phyloP scores from a whole-genome alignment of 1,139 yeast genomes.

The Candida dubliniensis region DNA sequence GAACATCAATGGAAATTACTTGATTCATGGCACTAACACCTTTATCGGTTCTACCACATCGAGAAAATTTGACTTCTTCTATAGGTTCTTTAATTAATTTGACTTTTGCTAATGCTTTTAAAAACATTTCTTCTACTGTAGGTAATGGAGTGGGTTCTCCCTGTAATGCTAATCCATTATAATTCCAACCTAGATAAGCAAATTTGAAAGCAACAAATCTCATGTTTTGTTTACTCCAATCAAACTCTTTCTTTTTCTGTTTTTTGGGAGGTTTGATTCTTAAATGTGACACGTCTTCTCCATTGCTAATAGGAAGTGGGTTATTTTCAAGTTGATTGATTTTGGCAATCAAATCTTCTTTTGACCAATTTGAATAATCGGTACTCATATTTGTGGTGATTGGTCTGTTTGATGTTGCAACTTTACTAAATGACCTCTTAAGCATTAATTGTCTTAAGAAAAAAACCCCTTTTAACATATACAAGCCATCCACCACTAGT shows the following conservation, averaged over 20 bases:
- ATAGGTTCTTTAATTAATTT: conserved; percentile 66
- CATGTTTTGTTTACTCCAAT: conserved; percentile 64
- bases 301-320: neutral
- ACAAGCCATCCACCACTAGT: too few relatives aligned
- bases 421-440: conserved; percentile 22
- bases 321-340: conserved; percentile 47
- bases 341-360: conserved; percentile 49
- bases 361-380: conserved; percentile 51
- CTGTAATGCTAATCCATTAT: conserved; percentile 87
- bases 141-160: conserved; percentile 73
- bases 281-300: neutral
- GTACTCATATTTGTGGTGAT: conserved; percentile 2
- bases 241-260: conserved; percentile 49
- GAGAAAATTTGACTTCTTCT: conserved; percentile 65
- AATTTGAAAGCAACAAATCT: conserved; percentile 78
- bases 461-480: conserved; percentile 5
- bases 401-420: conserved; percentile 1
- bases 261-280: neutral
- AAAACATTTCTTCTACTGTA: conserved; percentile 78
- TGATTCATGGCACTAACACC: conserved; percentile 98
- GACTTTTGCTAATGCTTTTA: conserved; percentile 69
- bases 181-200: conserved; percentile 91
- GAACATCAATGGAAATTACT: conserved; percentile 75
- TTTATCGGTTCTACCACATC: conserved; percentile 96
- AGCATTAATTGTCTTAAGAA: conserved; percentile 22